Conservation (phyloP, 352 stramenopile species). For the Pythium grandisporangium region DNA sequence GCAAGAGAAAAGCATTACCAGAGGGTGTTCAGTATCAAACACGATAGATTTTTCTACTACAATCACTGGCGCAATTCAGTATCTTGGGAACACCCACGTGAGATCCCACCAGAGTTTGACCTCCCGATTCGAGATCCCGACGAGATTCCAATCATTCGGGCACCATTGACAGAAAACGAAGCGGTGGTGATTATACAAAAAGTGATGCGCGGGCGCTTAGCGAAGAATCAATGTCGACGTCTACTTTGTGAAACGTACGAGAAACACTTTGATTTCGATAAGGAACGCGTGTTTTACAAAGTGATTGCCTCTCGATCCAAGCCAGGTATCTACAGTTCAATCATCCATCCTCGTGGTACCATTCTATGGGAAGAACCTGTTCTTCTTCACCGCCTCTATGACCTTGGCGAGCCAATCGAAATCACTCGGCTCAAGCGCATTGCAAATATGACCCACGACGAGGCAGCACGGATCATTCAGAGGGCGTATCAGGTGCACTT, state of each 20-base stretch:
- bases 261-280: constrained; percentile 58
- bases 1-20: constrained; percentile 58
- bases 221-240: constrained; percentile 17
- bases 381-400: constrained; percentile 40
- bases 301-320: constrained; percentile 7
- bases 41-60: constrained; percentile 76
- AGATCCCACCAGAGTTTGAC: constrained; percentile 32
- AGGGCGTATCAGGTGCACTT: constrained; percentile 28
- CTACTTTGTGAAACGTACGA: constrained; percentile 34
- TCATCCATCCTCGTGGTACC: constrained; percentile 1
- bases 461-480: constrained; percentile 50
- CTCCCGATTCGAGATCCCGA: constrained; percentile 70
- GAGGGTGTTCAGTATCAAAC: constrained; percentile 62
- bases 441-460: constrained; percentile 33
- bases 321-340: constrained; percentile 4
- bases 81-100: constrained; percentile 34
- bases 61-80: constrained; percentile 44
- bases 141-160: constrained; percentile 25
- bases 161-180: constrained; percentile 42
- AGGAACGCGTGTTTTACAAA: constrained; percentile 45
- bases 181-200: constrained; percentile 37
- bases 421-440: constrained; percentile 35
- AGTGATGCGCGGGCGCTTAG: constrained; percentile 19
- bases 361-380: constrained; percentile 16
- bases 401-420: constrained; percentile 57